phyloP scores from a whole-genome alignment of 2,329 filamentous ascomycete species.

The Aspergillus pseudoterreus region DNA sequence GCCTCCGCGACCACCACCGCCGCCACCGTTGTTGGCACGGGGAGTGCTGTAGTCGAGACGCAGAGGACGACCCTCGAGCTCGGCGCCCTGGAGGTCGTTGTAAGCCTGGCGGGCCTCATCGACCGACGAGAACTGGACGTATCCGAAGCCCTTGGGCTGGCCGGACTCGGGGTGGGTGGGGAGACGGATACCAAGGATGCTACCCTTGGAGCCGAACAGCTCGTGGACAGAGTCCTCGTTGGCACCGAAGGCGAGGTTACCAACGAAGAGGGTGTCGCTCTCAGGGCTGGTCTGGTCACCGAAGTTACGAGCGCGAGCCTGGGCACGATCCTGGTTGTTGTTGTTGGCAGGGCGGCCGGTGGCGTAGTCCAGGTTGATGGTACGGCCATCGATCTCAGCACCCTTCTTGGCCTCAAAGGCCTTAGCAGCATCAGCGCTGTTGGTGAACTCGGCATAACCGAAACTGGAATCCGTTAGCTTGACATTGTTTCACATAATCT shows the following conservation, averaged over 20 bases:
- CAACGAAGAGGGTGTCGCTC: slow-evolving; percentile 84
- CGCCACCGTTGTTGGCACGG: slow-evolving; percentile 55
- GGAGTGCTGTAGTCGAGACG: slow-evolving; percentile 79
- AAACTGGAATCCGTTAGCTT: slow-evolving; percentile 49
- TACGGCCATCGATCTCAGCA: slow-evolving; percentile 68
- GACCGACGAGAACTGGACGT: slow-evolving; percentile 76
- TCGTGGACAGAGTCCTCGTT: slow-evolving; percentile 71
- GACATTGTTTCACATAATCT: background rate
- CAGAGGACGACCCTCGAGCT: slow-evolving; percentile 68
- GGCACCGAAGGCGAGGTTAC: slow-evolving; percentile 82
- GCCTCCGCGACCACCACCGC: slow-evolving; percentile 46
- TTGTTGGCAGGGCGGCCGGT: slow-evolving; percentile 60
- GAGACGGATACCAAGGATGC: slow-evolving; percentile 75
- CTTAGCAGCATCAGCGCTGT: slow-evolving; percentile 62
- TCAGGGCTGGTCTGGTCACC: slow-evolving; percentile 77
- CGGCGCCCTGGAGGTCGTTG: slow-evolving; percentile 65
- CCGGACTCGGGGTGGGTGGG: slow-evolving; percentile 84
- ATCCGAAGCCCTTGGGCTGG: slow-evolving; percentile 86
- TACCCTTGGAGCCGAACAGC: slow-evolving; percentile 68
- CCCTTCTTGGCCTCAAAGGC: slow-evolving; percentile 73
- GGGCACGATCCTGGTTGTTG: slow-evolving; percentile 57
- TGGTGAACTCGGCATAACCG: slow-evolving; percentile 85
- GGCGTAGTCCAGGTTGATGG: slow-evolving; percentile 75
- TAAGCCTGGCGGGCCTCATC: slow-evolving; percentile 79
- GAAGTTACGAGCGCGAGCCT: slow-evolving; percentile 51